These are phyloP conservation scores for Silene vulgaris DNA, from an alignment of 179 eudicot species.

Conservation along the genomic window DNA sequence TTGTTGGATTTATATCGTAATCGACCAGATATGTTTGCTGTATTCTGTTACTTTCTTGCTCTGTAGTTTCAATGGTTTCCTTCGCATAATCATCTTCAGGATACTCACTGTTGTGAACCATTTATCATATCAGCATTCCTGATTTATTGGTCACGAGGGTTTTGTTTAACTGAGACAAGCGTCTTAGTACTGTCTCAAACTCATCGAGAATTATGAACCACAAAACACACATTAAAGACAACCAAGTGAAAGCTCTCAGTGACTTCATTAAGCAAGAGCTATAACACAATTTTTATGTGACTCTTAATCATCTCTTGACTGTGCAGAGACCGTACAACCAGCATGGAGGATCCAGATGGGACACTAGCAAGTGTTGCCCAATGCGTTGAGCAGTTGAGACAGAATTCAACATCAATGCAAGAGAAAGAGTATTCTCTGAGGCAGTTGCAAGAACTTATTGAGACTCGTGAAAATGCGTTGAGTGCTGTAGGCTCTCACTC, in stretches of 20 bases:
- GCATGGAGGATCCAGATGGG: constrained; percentile 99
- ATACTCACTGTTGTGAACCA: neutral
- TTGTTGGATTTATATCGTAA: neutral
- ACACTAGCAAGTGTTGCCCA: constrained; percentile 98
- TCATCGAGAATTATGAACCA: constrained; percentile 5
- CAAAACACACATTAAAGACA: neutral
- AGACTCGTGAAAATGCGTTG: constrained; percentile 91
- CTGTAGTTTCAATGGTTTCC: neutral
- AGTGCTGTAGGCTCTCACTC: constrained; percentile 98
- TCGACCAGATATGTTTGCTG: neutral
- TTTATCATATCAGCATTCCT: neutral
- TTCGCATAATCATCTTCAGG: constrained; percentile 7
- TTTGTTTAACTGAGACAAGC: neutral
- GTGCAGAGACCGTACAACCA: constrained; percentile 83
- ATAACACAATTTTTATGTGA: constrained; percentile 1
- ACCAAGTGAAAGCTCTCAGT: neutral
- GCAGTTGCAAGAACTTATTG: constrained; percentile 81
- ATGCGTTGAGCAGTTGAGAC: constrained; percentile 96
- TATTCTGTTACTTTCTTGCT: neutral
- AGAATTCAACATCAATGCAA: constrained; percentile 65
- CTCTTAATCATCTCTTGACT: constrained; percentile 19
- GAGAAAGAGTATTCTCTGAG: constrained; percentile 78
- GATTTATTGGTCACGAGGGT: neutral
- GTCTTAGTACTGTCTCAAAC: neutral
- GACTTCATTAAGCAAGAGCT: neutral